Evolutionary conservation across 2,329 filamentous ascomycete species (phyloP).

Genomic region (Fusarium staphyleae): DNA sequence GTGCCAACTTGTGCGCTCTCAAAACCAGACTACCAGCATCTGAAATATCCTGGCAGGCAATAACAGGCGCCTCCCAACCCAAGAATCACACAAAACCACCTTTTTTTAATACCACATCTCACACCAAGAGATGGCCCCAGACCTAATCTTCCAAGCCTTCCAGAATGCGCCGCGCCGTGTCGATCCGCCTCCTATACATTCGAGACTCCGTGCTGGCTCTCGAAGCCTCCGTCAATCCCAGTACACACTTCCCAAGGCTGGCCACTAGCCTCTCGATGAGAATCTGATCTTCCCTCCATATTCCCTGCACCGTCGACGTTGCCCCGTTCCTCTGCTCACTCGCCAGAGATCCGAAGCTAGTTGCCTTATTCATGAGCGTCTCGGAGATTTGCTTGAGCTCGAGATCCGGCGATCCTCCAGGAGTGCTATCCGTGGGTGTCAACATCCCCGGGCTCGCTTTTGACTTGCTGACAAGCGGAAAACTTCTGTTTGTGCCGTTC

Average conservation of each 20-base stretch:
- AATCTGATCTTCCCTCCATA: constrained; percentile 64
- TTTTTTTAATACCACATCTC: constrained; percentile 6
- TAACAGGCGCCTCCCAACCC: too few species aligned
- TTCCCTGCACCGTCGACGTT: constrained; percentile 54
- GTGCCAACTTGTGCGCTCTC: constrained; percentile 11
- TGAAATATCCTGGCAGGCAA: constrained; percentile 21
- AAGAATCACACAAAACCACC: constrained; percentile 2
- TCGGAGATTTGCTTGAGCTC: constrained; percentile 58
- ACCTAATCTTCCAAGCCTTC: constrained; percentile 67
- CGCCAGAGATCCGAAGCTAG: constrained; percentile 50
- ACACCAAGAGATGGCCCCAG: neutral
- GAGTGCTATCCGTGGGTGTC: constrained; percentile 46
- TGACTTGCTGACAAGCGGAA: constrained; percentile 64
- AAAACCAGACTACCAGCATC: constrained; percentile 30
- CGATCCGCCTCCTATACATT: constrained; percentile 73
- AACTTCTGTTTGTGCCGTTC: constrained; percentile 66
- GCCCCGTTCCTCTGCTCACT: constrained; percentile 34
- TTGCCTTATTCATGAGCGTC: constrained; percentile 57
- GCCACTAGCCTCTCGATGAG: constrained; percentile 67
- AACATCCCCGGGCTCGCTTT: constrained; percentile 55
- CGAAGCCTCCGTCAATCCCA: constrained; percentile 63
- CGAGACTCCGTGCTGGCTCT: constrained; percentile 64
- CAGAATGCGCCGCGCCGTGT: constrained; percentile 75
- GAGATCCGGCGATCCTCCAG: constrained; percentile 57
- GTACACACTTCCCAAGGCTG: constrained; percentile 65